A percentile compares a stretch with the other conserved stretches of the same genome.
Conservation (phyloP, 192 early-diverging fungal species). For the Rhizoclosmatium globosum region DNA sequence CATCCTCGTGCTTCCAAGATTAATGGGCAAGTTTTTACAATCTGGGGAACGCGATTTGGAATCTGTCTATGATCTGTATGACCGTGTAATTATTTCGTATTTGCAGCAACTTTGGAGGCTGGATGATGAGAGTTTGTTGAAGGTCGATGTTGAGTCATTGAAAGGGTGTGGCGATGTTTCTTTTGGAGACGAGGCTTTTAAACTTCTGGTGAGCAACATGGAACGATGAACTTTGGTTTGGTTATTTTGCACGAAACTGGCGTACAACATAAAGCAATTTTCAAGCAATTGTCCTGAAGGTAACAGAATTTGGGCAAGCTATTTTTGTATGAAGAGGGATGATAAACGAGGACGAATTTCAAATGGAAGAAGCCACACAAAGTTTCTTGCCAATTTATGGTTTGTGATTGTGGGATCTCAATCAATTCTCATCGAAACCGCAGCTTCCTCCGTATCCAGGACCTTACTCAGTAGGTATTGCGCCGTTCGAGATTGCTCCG, state of each 20-base stretch:
- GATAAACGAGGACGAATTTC: too few relatives aligned
- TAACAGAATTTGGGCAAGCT: too few relatives aligned
- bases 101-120: neutral
- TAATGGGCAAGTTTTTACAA: neutral
- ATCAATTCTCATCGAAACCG: too few relatives aligned
- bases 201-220: constrained; percentile 2
- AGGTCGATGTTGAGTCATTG: neutral
- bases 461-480: constrained; percentile 43
- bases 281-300: too few relatives aligned
- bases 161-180: neutral
- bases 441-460: constrained; percentile 33
- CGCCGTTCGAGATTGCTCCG: constrained; percentile 42
- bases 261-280: neutral
- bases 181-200: neutral
- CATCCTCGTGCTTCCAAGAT: neutral
- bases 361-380: too few relatives aligned
- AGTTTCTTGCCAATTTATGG: too few relatives aligned
- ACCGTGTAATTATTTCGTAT: neutral
- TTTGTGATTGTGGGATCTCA: too few relatives aligned
- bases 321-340: too few relatives aligned
- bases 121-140: too few relatives aligned
- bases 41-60: neutral
- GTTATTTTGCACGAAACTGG: neutral
- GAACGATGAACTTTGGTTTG: neutral
- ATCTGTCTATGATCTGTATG: neutral